Evolutionary conservation across 1,139 yeast species (phyloP).

Genomic region (Komagataea norvegica): DNA sequence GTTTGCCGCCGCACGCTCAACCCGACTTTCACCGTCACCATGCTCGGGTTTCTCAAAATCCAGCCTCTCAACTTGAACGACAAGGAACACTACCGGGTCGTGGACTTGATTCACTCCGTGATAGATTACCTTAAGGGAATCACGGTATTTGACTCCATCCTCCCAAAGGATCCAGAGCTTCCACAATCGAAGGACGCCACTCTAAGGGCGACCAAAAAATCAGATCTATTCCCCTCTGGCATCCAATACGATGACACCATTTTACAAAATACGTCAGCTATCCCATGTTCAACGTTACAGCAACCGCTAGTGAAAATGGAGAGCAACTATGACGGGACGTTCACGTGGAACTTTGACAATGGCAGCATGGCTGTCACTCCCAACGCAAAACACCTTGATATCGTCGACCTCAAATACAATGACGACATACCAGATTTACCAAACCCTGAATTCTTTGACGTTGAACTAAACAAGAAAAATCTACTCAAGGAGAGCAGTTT

Average conservation of each 20-base stretch:
- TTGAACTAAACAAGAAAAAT: slow-evolving; percentile 8
- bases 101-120: slow-evolving; percentile 14
- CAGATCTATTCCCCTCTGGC: slow-evolving; percentile 20
- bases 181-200: background rate
- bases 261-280: slow-evolving; percentile 14
- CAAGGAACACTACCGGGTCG: slow-evolving; percentile 5
- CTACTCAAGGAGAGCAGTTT: slow-evolving; percentile 3
- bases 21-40: background rate
- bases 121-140: slow-evolving; percentile 12
- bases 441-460: slow-evolving; percentile 27
- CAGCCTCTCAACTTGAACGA: slow-evolving; percentile 8
- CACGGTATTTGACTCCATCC: slow-evolving; percentile 9
- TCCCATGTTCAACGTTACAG: slow-evolving; percentile 43
- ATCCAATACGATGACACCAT: slow-evolving; percentile 16
- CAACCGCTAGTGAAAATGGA: slow-evolving; percentile 47
- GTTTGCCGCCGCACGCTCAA: too few species aligned
- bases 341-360: slow-evolving; percentile 52
- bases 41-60: slow-evolving; percentile 10
- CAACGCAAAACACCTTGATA: too few species aligned
- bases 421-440: slow-evolving; percentile 23
- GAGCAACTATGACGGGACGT: slow-evolving; percentile 45
- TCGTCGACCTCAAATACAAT: slow-evolving; percentile 14
- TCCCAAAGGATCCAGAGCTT: slow-evolving; percentile 2
- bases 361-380: too few species aligned
- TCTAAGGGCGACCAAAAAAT: background rate